A percentile compares a stretch with the other conserved stretches of the same genome.
These are phyloP conservation scores for Oryza meridionalis DNA, from an alignment of 176 grass and related monocot species.

Conservation along the genomic window DNA sequence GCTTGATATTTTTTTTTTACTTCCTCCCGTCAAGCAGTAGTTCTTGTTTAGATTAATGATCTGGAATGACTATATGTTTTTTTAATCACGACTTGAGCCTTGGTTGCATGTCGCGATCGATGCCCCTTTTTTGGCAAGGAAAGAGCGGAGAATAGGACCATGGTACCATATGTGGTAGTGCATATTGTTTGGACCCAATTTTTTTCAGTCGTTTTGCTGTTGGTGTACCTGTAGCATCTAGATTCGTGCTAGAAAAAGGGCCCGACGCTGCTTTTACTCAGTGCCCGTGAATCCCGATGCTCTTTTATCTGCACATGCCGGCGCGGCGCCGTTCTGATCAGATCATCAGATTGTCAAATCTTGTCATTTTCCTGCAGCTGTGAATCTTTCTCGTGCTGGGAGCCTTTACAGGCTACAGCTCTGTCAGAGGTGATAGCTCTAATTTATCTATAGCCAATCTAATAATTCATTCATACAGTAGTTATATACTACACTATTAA, in stretches of 20 bases:
- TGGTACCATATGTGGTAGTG: background rate
- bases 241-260: background rate
- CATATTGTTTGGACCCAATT: background rate
- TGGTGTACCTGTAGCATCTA: slow-evolving; percentile 6
- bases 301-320: slow-evolving; percentile 1
- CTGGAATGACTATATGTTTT: background rate
- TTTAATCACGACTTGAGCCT: background rate
- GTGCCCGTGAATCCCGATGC: background rate
- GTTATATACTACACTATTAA: too few species aligned
- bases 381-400: background rate
- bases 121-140: too few species aligned
- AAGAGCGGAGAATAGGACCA: too few species aligned
- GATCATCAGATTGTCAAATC: background rate
- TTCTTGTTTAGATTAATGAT: background rate
- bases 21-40: background rate
- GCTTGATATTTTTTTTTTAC: background rate
- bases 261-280: too few species aligned
- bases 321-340: background rate
- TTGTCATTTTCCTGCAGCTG: slow-evolving; percentile 1
- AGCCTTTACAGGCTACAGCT: background rate
- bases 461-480: too few species aligned
- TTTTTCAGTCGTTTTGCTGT: background rate
- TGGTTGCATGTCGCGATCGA: background rate
- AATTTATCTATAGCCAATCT: too few species aligned
- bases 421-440: too few species aligned